phyloP scores from a whole-genome alignment of 352 stramenopile species.

The Lagenidium sp. region DNA sequence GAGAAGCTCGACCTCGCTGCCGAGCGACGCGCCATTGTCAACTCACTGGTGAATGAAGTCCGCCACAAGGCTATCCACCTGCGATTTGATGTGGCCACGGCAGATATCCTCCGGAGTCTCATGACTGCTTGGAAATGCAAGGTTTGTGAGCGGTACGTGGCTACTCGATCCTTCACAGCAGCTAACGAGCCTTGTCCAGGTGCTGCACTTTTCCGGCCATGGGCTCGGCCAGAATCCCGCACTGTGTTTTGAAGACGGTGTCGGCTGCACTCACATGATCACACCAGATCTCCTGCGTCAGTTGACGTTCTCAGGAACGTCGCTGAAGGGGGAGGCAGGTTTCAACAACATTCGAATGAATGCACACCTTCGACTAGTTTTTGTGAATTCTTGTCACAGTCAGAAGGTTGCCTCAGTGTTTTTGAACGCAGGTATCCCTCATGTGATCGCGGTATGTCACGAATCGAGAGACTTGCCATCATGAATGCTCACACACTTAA shows the following conservation, averaged over 20 bases:
- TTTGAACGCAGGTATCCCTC: conserved; percentile 78
- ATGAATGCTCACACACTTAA: too few species aligned
- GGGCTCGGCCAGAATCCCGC: conserved; percentile 49
- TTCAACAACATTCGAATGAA: conserved; percentile 1
- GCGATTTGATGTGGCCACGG: conserved; percentile 70
- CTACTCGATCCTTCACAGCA: background rate
- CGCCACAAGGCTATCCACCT: conserved; percentile 67
- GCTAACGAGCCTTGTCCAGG: conserved; percentile 3
- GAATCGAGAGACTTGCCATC: too few species aligned
- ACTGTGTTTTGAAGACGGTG: conserved; percentile 71
- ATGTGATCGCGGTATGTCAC: conserved; percentile 83
- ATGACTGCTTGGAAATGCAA: too few species aligned
- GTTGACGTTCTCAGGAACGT: conserved; percentile 42
- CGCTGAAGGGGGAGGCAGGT: conserved; percentile 1
- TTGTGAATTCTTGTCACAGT: conserved; percentile 82
- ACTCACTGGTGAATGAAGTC: conserved; percentile 57
- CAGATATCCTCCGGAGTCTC: conserved; percentile 61
- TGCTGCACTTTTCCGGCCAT: conserved; percentile 74
- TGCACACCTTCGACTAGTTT: conserved; percentile 42
- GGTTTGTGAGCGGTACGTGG: background rate
- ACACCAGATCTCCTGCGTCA: conserved; percentile 49
- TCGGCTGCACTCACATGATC: conserved; percentile 62
- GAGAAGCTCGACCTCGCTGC: conserved; percentile 77
- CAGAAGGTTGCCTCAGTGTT: conserved; percentile 82
- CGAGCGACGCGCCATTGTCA: conserved; percentile 54